Conservation (phyloP, 2,329 filamentous ascomycete genomes). For the Diaporthe vexans region DNA sequence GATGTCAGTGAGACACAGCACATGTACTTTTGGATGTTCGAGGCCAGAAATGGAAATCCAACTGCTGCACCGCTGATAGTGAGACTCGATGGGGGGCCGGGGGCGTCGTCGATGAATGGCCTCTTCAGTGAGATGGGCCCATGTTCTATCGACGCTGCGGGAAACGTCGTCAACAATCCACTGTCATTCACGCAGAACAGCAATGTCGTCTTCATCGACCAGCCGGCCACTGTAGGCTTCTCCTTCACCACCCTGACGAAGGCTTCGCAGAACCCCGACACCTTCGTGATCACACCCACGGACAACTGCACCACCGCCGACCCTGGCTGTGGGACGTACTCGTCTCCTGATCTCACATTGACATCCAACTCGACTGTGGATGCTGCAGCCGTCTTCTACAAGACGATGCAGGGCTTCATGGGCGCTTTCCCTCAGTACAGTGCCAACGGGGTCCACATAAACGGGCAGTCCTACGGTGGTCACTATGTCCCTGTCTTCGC, state of each 20-base stretch:
- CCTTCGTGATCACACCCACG: constrained; percentile 15
- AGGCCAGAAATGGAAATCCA: constrained; percentile 17
- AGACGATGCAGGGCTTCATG: constrained; percentile 24
- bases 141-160: constrained; percentile 69
- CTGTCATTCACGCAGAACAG: constrained; percentile 67
- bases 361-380: constrained; percentile 24
- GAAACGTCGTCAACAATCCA: constrained; percentile 62
- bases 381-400: constrained; percentile 21
- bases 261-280: constrained; percentile 45
- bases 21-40: constrained; percentile 30
- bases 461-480: constrained; percentile 64
- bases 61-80: constrained; percentile 19
- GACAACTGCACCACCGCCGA: constrained; percentile 55
- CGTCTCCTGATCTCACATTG: constrained; percentile 51
- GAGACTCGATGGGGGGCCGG: constrained; percentile 35
- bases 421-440: constrained; percentile 15
- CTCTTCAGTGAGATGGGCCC: constrained; percentile 49
- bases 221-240: constrained; percentile 71
- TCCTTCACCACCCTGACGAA: constrained; percentile 55
- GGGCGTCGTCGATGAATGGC: constrained; percentile 33
- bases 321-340: constrained; percentile 54
- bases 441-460: constrained; percentile 48
- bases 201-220: constrained; percentile 63
- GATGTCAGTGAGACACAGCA: constrained; percentile 22
- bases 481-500: constrained; percentile 62